These are phyloP conservation scores for Salix koriyanagi DNA, from an alignment of 345 rosid species.

Conservation along the genomic window DNA sequence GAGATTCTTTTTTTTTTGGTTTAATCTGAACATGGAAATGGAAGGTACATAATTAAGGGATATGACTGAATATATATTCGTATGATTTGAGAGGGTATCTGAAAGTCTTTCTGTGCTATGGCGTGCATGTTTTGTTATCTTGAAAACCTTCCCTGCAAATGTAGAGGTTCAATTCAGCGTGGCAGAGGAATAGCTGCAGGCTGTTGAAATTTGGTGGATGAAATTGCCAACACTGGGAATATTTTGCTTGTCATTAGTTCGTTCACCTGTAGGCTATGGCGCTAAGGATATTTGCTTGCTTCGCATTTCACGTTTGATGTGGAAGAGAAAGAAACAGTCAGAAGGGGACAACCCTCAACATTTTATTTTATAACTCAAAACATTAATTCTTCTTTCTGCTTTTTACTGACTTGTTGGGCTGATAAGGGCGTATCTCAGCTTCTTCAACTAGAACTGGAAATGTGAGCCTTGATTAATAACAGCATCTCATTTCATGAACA, in stretches of 20 bases:
- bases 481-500: constrained; percentile 13
- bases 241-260: not conserved
- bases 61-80: not conserved
- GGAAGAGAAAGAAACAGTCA: not conserved
- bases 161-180: not conserved
- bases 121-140: not conserved
- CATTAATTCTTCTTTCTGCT: not conserved
- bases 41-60: not conserved
- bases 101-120: not conserved
- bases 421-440: not conserved
- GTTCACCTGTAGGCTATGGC: not conserved
- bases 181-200: too few relatives aligned
- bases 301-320: not conserved
- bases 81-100: not conserved
- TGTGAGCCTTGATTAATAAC: not conserved
- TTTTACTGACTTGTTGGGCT: not conserved
- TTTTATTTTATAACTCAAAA: not conserved
- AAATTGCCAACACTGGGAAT: not conserved
- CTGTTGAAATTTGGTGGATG: too few relatives aligned
- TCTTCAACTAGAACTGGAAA: not conserved
- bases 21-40: not conserved
- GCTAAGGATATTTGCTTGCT: not conserved
- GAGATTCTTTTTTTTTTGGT: not conserved
- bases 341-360: not conserved
- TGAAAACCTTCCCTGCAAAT: not conserved